A percentile compares a stretch with the other conserved stretches of the same genome.
phyloP scores from a whole-genome alignment of 495 filamentous ascomycete genomes.

The Elasticomyces elasticus region DNA sequence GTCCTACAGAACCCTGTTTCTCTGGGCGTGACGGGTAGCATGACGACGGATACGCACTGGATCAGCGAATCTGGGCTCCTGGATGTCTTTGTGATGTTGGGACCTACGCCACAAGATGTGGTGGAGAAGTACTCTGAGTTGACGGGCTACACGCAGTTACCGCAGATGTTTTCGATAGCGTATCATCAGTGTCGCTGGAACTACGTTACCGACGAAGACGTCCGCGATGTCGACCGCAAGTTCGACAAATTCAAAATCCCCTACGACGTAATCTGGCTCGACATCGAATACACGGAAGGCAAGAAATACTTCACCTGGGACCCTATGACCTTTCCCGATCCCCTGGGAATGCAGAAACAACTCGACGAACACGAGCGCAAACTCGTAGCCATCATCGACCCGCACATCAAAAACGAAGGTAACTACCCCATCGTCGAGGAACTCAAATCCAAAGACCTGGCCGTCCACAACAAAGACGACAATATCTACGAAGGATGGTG shows the following conservation, averaged over 20 bases:
- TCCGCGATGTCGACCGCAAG: constrained; percentile 89
- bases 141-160: constrained; percentile 87
- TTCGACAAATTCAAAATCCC: constrained; percentile 92
- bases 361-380: constrained; percentile 75
- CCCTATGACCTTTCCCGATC: constrained; percentile 70
- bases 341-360: constrained; percentile 76
- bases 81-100: constrained; percentile 89
- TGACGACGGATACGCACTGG: constrained; percentile 86
- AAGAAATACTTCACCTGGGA: constrained; percentile 99
- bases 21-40: constrained; percentile 58
- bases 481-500: constrained; percentile 92
- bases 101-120: constrained; percentile 71
- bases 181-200: constrained; percentile 99
- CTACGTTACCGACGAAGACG: constrained; percentile 92
- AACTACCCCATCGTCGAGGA: constrained; percentile 68
- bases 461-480: constrained; percentile 78
- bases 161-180: constrained; percentile 79
- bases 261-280: constrained; percentile 97
- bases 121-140: constrained; percentile 74
- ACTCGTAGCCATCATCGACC: constrained; percentile 89
- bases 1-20: constrained; percentile 71
- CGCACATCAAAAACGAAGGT: constrained; percentile 88
- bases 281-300: constrained; percentile 91
- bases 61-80: constrained; percentile 83
- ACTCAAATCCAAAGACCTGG: constrained; percentile 71